Percentiles rank a stretch among this genome's conserved stretches.
Evolutionary conservation across 805 yeast genomes (phyloP).

Genomic region (Metschnikowia sp.): DNA sequence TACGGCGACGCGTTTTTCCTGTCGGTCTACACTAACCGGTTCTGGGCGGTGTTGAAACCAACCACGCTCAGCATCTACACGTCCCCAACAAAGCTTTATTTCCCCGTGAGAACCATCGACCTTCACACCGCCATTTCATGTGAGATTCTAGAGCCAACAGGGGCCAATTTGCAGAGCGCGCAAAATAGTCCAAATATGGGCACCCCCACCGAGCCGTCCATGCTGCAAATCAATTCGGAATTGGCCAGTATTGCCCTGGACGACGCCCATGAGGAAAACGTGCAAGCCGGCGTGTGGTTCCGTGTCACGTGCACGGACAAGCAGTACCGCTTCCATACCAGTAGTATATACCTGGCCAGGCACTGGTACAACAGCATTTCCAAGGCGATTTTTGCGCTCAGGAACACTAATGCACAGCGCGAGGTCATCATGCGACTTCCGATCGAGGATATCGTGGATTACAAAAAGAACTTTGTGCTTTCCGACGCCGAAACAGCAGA

Average conservation of each 20-base stretch:
- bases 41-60: constrained; percentile 77
- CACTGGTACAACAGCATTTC: constrained; percentile 76
- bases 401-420: constrained; percentile 64
- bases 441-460: constrained; percentile 57
- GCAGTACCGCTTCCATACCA: constrained; percentile 67
- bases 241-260: constrained; percentile 14
- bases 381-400: constrained; percentile 62
- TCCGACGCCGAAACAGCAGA: constrained; percentile 20
- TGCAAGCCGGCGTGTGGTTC: constrained; percentile 47
- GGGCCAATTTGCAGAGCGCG: neutral
- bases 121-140: constrained; percentile 60
- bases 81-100: constrained; percentile 76
- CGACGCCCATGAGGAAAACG: constrained; percentile 24
- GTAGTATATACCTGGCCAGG: constrained; percentile 67
- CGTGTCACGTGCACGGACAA: constrained; percentile 55
- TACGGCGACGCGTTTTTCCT: constrained; percentile 37
- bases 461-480: constrained; percentile 54
- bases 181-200: neutral
- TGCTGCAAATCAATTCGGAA: constrained; percentile 10
- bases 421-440: constrained; percentile 80
- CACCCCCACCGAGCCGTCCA: constrained; percentile 2
- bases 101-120: constrained; percentile 76
- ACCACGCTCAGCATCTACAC: constrained; percentile 66
- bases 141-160: constrained; percentile 38
- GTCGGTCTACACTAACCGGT: constrained; percentile 44